These are phyloP conservation scores for Boletus rubropictus DNA, from an alignment of 768 basidiomycete species.

Conservation along the genomic window DNA sequence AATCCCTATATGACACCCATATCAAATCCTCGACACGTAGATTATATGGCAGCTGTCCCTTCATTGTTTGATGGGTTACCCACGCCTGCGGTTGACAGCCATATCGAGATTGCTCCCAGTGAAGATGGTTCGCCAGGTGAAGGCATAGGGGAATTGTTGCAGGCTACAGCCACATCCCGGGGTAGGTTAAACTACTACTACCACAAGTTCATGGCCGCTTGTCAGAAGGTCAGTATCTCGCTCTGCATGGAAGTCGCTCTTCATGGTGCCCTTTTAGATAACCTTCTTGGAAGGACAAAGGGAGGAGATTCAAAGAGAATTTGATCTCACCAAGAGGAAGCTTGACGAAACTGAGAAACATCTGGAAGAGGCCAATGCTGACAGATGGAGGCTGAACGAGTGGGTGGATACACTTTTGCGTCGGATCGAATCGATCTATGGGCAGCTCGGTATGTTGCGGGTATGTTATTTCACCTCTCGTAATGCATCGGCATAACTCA, in stretches of 20 bases:
- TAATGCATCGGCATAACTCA: background rate
- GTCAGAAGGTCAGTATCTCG: constrained; percentile 7
- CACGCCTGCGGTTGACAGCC: background rate
- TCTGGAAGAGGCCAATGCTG: constrained; percentile 15
- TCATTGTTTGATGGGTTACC: constrained; percentile 4
- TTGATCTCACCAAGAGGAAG: constrained; percentile 9
- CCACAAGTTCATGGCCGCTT: constrained; percentile 7
- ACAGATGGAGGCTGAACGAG: constrained; percentile 9
- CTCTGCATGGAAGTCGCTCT: background rate
- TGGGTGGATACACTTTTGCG: constrained; percentile 9
- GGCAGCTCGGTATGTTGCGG: constrained; percentile 7
- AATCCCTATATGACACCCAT: constrained; percentile 26
- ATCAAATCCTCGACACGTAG: constrained; percentile 18
- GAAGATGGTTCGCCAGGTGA: background rate
- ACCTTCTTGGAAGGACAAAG: constrained; percentile 14
- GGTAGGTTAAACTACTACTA: constrained; percentile 13
- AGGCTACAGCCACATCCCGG: constrained; percentile 13
- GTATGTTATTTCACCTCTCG: constrained; percentile 2
- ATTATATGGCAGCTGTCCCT: background rate
- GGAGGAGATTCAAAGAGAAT: constrained; percentile 13
- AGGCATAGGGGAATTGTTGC: constrained; percentile 7
- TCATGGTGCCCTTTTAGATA: constrained; percentile 10
- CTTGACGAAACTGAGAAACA: constrained; percentile 18
- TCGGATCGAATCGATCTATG: constrained; percentile 8
- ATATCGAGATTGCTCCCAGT: background rate